A percentile compares a stretch with the other conserved stretches of the same genome.
These are phyloP conservation scores for Exobasidium cylindrosporum DNA, from an alignment of 1,284 basidiomycete species.

Conservation along the genomic window DNA sequence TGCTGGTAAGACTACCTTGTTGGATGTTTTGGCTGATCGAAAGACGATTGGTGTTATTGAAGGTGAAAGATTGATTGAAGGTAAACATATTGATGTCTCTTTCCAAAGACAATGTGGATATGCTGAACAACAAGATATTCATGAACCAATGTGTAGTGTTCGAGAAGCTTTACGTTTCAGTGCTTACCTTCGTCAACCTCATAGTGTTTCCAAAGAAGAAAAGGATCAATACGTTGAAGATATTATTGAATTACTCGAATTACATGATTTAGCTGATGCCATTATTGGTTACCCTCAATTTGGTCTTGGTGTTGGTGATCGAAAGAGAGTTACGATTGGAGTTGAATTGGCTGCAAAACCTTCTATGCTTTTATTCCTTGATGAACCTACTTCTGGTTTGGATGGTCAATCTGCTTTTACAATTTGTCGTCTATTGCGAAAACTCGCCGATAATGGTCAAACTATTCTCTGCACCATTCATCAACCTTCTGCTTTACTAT, in stretches of 20 bases:
- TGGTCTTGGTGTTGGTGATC: conserved; percentile 62
- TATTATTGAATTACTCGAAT: conserved; percentile 74
- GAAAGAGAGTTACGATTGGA: conserved; percentile 69
- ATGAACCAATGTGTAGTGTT: conserved; percentile 78
- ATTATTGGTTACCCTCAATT: conserved; percentile 62
- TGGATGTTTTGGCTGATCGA: conserved; percentile 79
- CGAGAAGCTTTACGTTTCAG: conserved; percentile 80
- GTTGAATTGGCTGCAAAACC: conserved; percentile 77
- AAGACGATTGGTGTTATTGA: conserved; percentile 74
- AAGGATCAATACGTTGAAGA: conserved; percentile 79
- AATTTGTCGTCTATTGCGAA: conserved; percentile 73
- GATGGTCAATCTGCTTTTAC: conserved; percentile 87
- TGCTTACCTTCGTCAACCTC: conserved; percentile 75
- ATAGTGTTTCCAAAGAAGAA: conserved; percentile 65
- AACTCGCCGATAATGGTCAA: conserved; percentile 79
- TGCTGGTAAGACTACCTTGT: conserved; percentile 62
- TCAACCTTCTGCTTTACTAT: conserved; percentile 66
- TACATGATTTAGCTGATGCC: conserved; percentile 70
- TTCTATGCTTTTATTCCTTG: conserved; percentile 63
- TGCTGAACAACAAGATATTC: conserved; percentile 78
- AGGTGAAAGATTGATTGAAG: conserved; percentile 76
- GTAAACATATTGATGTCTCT: conserved; percentile 67
- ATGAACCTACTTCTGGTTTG: conserved; percentile 68
- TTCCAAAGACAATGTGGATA: conserved; percentile 67
- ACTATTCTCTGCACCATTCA: conserved; percentile 63